Percentiles rank a stretch among this genome's conserved stretches.
These are phyloP conservation scores for Chaetoscypha palmicola DNA, from an alignment of 2,329 filamentous ascomycete species.

Conservation along the genomic window DNA sequence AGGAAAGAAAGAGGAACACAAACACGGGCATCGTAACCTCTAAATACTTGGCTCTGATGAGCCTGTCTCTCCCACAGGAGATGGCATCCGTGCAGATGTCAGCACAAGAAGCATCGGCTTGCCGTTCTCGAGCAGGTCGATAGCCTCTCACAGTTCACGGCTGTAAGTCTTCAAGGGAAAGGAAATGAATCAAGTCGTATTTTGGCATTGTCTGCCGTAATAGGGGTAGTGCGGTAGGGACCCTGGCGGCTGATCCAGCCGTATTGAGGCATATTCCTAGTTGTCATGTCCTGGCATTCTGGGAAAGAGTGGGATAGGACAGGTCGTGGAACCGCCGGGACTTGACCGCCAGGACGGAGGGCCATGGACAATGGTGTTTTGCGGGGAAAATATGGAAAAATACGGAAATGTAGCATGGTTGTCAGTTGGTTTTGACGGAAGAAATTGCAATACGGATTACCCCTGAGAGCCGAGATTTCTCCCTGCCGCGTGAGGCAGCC, in stretches of 20 bases:
- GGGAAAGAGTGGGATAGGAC: neutral
- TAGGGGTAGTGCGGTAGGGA: neutral
- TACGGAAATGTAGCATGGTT: neutral
- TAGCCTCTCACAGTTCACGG: neutral
- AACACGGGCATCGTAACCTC: neutral
- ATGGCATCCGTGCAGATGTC: neutral
- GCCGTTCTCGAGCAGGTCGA: too few species aligned
- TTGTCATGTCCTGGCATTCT: neutral
- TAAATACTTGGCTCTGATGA: constrained; percentile 5
- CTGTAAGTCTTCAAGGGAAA: constrained; percentile 1
- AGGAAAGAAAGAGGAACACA: constrained; percentile 1
- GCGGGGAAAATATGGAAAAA: neutral
- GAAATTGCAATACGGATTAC: neutral
- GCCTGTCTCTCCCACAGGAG: neutral
- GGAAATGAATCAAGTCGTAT: constrained; percentile 5
- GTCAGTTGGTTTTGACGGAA: neutral
- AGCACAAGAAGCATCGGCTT: neutral
- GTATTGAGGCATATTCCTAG: neutral
- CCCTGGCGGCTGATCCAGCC: neutral
- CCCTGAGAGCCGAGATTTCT: neutral
- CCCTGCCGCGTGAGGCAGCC: too few species aligned
- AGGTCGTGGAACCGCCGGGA: neutral
- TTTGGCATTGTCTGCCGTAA: neutral
- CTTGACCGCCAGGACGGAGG: neutral
- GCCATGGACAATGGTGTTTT: neutral